Conservation (phyloP, 352 stramenopile genomes). For the Pythium coloratum region DNA sequence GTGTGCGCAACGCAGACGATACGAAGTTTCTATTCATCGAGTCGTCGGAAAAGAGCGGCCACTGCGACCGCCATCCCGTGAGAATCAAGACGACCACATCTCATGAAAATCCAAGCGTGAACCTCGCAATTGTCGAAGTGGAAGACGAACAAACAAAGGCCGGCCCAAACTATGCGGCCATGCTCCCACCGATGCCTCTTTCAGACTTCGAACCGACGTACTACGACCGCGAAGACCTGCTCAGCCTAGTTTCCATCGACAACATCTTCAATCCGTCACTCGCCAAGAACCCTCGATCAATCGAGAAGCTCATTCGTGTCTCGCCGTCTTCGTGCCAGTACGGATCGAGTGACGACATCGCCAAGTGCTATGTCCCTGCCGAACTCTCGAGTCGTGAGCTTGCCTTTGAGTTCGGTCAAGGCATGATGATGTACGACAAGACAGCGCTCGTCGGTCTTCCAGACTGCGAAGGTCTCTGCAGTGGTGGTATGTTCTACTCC, state of each 20-base stretch:
- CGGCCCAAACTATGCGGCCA: constrained; percentile 5
- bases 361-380: constrained; percentile 24
- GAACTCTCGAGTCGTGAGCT: constrained; percentile 10
- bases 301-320: constrained; percentile 24
- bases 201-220: constrained; percentile 11
- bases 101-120: constrained; percentile 24
- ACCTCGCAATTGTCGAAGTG: constrained; percentile 29
- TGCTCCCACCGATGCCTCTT: constrained; percentile 6
- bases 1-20: constrained; percentile 12
- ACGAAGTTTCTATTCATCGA: constrained; percentile 16
- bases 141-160: not conserved
- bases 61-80: not conserved
- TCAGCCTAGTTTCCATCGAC: constrained; percentile 27
- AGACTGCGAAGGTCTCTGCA: constrained; percentile 28
- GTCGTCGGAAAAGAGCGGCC: not conserved
- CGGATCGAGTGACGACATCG: constrained; percentile 10
- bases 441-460: constrained; percentile 22
- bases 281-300: constrained; percentile 10
- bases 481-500: constrained; percentile 32
- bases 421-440: constrained; percentile 21
- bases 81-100: constrained; percentile 13
- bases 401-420: constrained; percentile 27
- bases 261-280: constrained; percentile 31
- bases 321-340: constrained; percentile 22
- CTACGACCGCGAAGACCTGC: constrained; percentile 13